Conservation (phyloP, 495 filamentous ascomycete species). For the Neurospora hispaniola region DNA sequence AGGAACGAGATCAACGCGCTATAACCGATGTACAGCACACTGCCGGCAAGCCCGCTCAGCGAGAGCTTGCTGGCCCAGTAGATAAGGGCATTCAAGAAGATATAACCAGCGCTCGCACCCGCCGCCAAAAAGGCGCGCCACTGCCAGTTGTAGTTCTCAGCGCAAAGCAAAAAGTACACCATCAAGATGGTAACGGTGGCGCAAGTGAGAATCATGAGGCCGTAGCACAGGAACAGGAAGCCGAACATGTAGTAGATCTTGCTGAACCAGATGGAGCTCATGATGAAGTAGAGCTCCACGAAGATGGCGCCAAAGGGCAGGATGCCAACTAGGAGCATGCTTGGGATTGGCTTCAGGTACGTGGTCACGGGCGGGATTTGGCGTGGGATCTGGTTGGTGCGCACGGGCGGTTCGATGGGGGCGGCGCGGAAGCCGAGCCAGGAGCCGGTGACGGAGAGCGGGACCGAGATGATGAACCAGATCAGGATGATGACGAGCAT, state of each 20-base stretch:
- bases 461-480: constrained; percentile 94
- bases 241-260: constrained; percentile 99
- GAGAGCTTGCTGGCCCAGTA: constrained; percentile 82
- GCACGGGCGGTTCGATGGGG: constrained; percentile 65
- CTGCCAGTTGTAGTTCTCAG: constrained; percentile 98
- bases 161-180: constrained; percentile 89
- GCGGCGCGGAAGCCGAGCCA: constrained; percentile 76
- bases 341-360: constrained; percentile 76
- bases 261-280: constrained; percentile 93
- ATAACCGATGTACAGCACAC: constrained; percentile 89
- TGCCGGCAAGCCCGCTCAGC: constrained; percentile 72
- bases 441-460: constrained; percentile 77
- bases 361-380: constrained; percentile 78
- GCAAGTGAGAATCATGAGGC: constrained; percentile 91
- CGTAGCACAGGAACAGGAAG: constrained; percentile 95
- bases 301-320: constrained; percentile 94
- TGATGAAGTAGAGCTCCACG: constrained; percentile 96
- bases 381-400: constrained; percentile 94
- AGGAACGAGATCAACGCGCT: constrained; percentile 78
- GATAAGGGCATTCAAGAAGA: constrained; percentile 77
- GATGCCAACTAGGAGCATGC: constrained; percentile 79
- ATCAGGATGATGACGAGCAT: constrained; percentile 90
- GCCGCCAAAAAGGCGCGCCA: constrained; percentile 88
- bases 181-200: constrained; percentile 85
- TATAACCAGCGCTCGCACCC: constrained; percentile 77